Conservation (phyloP, 2,329 filamentous ascomycete genomes). For the Sordariomycetes sp. region DNA sequence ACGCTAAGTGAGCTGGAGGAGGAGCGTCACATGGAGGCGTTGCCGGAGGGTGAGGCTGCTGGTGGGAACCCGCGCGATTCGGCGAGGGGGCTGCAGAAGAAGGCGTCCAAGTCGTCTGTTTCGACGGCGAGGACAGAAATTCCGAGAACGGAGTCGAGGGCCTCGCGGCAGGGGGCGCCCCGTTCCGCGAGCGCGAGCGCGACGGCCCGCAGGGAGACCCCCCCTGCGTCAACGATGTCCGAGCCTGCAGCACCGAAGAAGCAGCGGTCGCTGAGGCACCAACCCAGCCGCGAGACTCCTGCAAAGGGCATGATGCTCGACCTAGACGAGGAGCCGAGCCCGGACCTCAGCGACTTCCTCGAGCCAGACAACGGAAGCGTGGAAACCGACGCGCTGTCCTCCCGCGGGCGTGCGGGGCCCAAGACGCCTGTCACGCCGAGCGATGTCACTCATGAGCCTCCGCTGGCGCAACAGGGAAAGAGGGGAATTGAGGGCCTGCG, state of each 20-base stretch:
- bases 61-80: neutral
- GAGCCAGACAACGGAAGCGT: conserved; percentile 16
- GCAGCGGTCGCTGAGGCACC: neutral
- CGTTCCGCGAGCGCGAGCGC: neutral
- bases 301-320: neutral
- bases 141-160: neutral
- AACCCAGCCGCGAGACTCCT: neutral
- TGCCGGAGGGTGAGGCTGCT: neutral
- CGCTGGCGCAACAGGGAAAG: neutral
- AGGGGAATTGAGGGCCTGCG: neutral
- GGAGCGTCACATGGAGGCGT: neutral
- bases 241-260: neutral
- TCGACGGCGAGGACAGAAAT: conserved; percentile 1
- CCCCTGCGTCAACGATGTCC: neutral
- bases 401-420: conserved; percentile 8
- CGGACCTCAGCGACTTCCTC: conserved; percentile 24
- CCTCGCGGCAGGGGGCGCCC: neutral
- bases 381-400: conserved; percentile 6
- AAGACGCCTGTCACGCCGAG: conserved; percentile 7
- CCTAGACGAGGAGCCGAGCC: conserved; percentile 15
- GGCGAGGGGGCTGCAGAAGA: conserved; percentile 4
- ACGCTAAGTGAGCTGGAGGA: conserved; percentile 28
- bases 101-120: conserved; percentile 5
- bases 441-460: neutral
- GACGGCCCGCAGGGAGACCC: neutral